Base-by-base conservation (phyloP, 371 early-diverging fungal genomes). In the Mortierella sp. region DNA sequence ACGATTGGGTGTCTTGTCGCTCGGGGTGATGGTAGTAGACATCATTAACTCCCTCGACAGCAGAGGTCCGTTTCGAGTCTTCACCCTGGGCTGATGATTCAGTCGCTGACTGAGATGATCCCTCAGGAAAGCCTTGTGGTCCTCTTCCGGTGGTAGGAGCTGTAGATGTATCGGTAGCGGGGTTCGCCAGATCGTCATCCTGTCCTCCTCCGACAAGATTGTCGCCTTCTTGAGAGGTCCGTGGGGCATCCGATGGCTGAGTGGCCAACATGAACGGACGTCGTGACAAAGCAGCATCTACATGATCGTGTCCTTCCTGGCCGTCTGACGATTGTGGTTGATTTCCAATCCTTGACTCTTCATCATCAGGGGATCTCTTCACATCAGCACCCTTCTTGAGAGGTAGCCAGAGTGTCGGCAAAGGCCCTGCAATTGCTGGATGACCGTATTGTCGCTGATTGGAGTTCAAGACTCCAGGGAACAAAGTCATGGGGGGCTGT, bases 401-500 rank as follows among this genome's bases (percentile, higher is more conserved):
- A 14, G 94, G 94, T 21, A 93, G 68, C 94, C 94, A 94, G 21
- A 93, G 63, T 29, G 89, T 87, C 6, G 94, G 94, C 51, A 93
- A 78, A 9, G 82, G 87, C 13, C 91, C 93, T 2, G 88, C 64
- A 19, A 92, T 65, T 1, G 90, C 92, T 10, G 94, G 94, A 53
- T 92, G 86, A 4, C 81, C 86, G 50, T 91, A 94, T 27, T 84
- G 84, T 48, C 86, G 84, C 83, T 92, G 89, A 9, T 91, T 90
- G 19, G 89, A 88, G 67, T 94, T 91, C 49, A 94, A 73, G 5
- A 93, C 85, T 16, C 93, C 94, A 27, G 82, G 66, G 54, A 88
- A 85, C 21, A 90, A 67, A 0, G 90, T 88, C 93, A 94, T 94
- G 47, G 69, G 69, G 6, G 73, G 73, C 31, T 73, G 73, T 27